Conservation (phyloP, 371 early-diverging fungal genomes). For the Aphelidium insulamus region DNA sequence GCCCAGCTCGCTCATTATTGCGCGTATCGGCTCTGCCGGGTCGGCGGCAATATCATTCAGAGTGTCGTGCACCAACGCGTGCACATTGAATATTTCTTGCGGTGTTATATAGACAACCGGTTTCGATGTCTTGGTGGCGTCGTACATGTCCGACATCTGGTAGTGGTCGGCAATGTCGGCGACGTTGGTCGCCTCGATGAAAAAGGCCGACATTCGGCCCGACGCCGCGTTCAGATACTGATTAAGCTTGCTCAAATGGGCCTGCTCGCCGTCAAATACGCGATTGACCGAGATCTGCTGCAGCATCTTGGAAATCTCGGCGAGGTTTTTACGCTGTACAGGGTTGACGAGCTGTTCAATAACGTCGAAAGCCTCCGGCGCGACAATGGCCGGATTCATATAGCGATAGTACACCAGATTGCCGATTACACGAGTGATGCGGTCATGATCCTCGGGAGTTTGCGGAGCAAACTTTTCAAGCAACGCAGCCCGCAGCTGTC, state of each 20-base stretch:
- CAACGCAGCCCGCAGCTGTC: constrained; percentile 51
- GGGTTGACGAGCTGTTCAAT: constrained; percentile 62
- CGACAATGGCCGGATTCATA: constrained; percentile 93
- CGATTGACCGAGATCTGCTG: constrained; percentile 71
- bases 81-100: constrained; percentile 67
- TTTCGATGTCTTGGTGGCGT: constrained; percentile 56
- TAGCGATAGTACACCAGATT: constrained; percentile 90
- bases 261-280: constrained; percentile 35
- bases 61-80: constrained; percentile 50
- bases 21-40: constrained; percentile 44
- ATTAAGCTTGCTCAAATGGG: not conserved
- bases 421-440: constrained; percentile 64
- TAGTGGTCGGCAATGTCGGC: constrained; percentile 67
- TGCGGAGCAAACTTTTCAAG: constrained; percentile 61
- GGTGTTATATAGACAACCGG: constrained; percentile 74
- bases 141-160: constrained; percentile 68
- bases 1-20: constrained; percentile 63
- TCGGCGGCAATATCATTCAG: constrained; percentile 32
- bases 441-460: constrained; percentile 45
- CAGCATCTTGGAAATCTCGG: constrained; percentile 81
- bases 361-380: constrained; percentile 90
- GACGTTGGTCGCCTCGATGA: constrained; percentile 57
- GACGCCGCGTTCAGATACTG: too few species aligned
- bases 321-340: constrained; percentile 80
- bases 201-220: too few species aligned